Conservation (phyloP, 2,329 filamentous ascomycete genomes). For the Verruconis gallopava region DNA sequence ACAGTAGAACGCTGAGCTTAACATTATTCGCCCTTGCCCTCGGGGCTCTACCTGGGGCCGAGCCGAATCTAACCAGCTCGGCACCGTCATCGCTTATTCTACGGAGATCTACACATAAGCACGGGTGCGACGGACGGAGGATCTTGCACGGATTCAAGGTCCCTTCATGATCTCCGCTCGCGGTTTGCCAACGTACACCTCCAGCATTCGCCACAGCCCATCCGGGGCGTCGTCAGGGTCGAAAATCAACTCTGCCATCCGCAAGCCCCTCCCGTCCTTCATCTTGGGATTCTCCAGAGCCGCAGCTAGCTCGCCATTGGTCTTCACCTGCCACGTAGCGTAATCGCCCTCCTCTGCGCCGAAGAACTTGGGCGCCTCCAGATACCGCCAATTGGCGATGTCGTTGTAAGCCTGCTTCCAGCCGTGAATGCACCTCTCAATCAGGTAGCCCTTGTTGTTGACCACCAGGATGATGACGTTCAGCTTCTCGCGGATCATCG, state of each 20-base stretch:
- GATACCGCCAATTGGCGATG: constrained; percentile 27
- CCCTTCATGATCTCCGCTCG: background rate
- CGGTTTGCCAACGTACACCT: background rate
- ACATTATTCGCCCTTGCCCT: too few relatives aligned
- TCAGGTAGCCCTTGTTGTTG: constrained; percentile 35
- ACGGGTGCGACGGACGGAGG: too few relatives aligned
- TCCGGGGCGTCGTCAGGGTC: constrained; percentile 28
- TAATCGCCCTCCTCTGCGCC: constrained; percentile 19
- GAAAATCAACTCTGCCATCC: constrained; percentile 31
- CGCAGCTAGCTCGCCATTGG: constrained; percentile 25
- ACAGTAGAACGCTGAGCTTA: too few relatives aligned
- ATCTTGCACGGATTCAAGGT: too few relatives aligned
- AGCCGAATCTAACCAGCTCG: too few relatives aligned
- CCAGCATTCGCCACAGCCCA: constrained; percentile 11
- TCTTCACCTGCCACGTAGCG: constrained; percentile 25
- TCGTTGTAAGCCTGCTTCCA: constrained; percentile 27
- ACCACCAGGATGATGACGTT: constrained; percentile 29
- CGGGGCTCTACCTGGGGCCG: too few relatives aligned
- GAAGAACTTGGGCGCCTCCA: constrained; percentile 28
- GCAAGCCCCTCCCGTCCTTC: constrained; percentile 19
- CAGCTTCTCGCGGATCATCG: constrained; percentile 38
- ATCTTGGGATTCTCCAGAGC: constrained; percentile 21
- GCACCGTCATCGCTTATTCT: too few relatives aligned
- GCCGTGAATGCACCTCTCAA: constrained; percentile 35
- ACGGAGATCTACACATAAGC: too few relatives aligned